These are phyloP conservation scores for Ilyonectria destructans DNA, from an alignment of 2,329 filamentous ascomycete genomes.

Conservation along the genomic window DNA sequence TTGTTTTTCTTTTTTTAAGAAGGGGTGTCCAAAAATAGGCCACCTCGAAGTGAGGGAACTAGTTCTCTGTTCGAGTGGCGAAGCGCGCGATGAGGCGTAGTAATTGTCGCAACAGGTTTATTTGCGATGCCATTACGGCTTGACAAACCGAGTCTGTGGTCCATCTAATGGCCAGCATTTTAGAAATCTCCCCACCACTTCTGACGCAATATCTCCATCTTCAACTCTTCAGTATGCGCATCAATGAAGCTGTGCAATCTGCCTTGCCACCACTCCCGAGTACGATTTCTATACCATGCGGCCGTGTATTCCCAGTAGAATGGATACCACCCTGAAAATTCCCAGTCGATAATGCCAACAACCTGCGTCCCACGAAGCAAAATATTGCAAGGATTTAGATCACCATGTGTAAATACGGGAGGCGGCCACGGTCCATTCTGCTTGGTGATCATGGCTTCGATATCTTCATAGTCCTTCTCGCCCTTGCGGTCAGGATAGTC, in stretches of 20 bases:
- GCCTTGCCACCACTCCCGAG: constrained; percentile 14
- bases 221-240: constrained; percentile 18
- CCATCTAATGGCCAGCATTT: constrained; percentile 6
- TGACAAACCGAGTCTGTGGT: background rate
- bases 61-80: no score
- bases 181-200: constrained; percentile 25
- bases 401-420: constrained; percentile 64
- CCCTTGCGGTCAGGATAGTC: constrained; percentile 34
- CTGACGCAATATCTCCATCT: constrained; percentile 24
- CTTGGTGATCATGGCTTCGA: constrained; percentile 53
- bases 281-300: constrained; percentile 36
- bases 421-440: constrained; percentile 56
- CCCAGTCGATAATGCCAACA: constrained; percentile 61
- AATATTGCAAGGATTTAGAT: constrained; percentile 63
- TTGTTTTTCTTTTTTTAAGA: no score
- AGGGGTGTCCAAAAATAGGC: no score
- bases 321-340: constrained; percentile 54
- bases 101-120: no score
- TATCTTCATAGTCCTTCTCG: constrained; percentile 46
- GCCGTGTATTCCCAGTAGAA: constrained; percentile 56
- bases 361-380: constrained; percentile 59
- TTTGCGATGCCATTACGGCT: no score
- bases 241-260: constrained; percentile 14
- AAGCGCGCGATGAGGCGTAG: no score
- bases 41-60: no score